Conservation (phyloP, 2,329 filamentous ascomycete genomes). For the Exophiala dermatitidis region DNA sequence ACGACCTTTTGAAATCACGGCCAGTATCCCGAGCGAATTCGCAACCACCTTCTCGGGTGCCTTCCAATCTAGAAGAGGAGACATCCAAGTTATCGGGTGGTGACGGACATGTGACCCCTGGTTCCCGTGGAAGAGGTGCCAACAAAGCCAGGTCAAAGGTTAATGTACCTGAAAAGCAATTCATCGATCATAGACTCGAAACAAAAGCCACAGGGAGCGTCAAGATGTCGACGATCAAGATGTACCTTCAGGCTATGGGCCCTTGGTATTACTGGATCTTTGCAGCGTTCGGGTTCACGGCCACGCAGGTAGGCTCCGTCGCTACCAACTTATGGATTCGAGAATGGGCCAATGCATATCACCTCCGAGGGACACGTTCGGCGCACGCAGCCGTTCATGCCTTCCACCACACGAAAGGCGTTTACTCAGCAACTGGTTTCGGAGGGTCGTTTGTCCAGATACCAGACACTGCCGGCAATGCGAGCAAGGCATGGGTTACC, state of each 20-base stretch:
- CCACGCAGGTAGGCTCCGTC: conserved; percentile 78
- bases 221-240: conserved; percentile 74
- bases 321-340: conserved; percentile 92
- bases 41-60: conserved; percentile 66
- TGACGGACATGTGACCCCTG: conserved; percentile 21
- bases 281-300: conserved; percentile 64
- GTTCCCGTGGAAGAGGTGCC: conserved; percentile 27
- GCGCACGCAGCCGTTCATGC: conserved; percentile 14
- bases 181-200: conserved; percentile 53
- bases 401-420: conserved; percentile 2
- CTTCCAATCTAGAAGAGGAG: conserved; percentile 66
- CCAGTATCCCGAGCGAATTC: conserved; percentile 65
- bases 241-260: conserved; percentile 90
- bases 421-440: conserved; percentile 4
- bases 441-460: conserved; percentile 12
- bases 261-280: conserved; percentile 90
- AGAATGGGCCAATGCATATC: conserved; percentile 89
- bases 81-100: conserved; percentile 50
- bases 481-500: conserved; percentile 18
- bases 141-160: conserved; percentile 37
- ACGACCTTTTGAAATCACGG: conserved; percentile 71
- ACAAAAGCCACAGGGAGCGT: conserved; percentile 78
- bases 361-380: conserved; percentile 29
- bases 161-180: conserved; percentile 32
- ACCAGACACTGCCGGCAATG: conserved; percentile 8